These are phyloP conservation scores for Asterophora lycoperdoides DNA, from an alignment of 768 basidiomycete genomes.

Conservation along the genomic window DNA sequence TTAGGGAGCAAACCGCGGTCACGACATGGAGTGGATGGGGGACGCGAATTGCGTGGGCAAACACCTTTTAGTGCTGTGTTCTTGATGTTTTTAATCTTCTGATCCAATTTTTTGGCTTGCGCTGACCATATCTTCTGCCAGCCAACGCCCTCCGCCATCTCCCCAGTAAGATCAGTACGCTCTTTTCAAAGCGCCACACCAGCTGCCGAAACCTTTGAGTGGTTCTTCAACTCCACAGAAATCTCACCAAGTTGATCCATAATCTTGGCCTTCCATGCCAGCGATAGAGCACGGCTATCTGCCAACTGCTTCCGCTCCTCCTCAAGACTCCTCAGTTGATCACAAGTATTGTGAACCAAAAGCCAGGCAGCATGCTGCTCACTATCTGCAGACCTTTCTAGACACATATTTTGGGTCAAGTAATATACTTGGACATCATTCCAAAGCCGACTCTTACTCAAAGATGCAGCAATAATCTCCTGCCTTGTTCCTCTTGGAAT, in stretches of 20 bases:
- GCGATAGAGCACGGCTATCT: background rate
- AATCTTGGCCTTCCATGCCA: background rate
- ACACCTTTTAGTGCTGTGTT: background rate
- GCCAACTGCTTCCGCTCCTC: no score
- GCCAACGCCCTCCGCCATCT: background rate
- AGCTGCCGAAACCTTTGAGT: background rate
- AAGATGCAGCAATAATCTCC: constrained; percentile 32
- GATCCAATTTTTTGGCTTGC: background rate
- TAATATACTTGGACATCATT: constrained; percentile 23
- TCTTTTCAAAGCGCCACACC: background rate
- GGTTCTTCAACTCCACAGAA: background rate
- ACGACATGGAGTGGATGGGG: background rate
- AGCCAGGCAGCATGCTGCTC: constrained; percentile 20
- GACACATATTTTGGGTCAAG: constrained; percentile 36
- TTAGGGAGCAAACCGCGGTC: background rate
- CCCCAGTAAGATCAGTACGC: background rate
- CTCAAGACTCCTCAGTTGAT: no score
- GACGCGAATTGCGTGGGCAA: background rate
- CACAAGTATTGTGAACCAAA: no score
- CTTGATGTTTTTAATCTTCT: background rate
- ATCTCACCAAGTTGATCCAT: background rate
- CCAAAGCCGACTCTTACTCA: constrained; percentile 38
- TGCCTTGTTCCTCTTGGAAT: constrained; percentile 30
- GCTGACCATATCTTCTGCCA: background rate
- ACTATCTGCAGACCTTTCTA: constrained; percentile 14